Percentiles rank a stretch among this genome's conserved stretches.
Conservation (phyloP, 176 grass and related monocot genomes). For the Rhynchospora tenuis region DNA sequence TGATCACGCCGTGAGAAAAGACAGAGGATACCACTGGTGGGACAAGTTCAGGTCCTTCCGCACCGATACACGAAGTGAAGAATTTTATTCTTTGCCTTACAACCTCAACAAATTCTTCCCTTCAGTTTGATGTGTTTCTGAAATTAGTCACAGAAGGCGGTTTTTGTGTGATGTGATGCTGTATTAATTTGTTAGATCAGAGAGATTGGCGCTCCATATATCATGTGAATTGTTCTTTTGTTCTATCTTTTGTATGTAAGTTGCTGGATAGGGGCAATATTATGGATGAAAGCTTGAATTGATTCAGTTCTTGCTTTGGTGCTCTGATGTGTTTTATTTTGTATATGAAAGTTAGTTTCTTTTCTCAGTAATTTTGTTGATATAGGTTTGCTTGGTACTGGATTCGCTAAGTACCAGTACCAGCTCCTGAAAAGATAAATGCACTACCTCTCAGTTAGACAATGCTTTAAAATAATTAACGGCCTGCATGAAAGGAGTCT, state of each 20-base stretch:
- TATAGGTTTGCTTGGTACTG: too few relatives aligned
- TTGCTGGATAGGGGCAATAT: slow-evolving; percentile 13
- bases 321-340: too few relatives aligned
- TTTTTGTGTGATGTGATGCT: slow-evolving; percentile 15
- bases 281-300: slow-evolving; percentile 5
- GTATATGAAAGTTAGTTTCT: too few relatives aligned
- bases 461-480: too few relatives aligned
- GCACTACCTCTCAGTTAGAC: too few relatives aligned
- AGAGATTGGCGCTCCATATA: slow-evolving; percentile 27
- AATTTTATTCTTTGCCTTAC: slow-evolving; percentile 91
- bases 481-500: too few relatives aligned
- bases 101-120: slow-evolving; percentile 99
- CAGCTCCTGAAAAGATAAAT: too few relatives aligned
- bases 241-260: slow-evolving; percentile 20
- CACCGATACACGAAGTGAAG: slow-evolving; percentile 69
- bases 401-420: too few relatives aligned
- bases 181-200: slow-evolving; percentile 24
- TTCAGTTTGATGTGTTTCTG: slow-evolving; percentile 54
- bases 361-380: too few relatives aligned
- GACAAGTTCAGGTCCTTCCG: slow-evolving; percentile 84
- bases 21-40: slow-evolving; percentile 94
- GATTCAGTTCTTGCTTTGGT: too few relatives aligned
- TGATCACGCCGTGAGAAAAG: slow-evolving; percentile 42
- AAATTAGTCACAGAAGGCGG: slow-evolving; percentile 14
- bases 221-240: slow-evolving; percentile 27